Evolutionary conservation across 2,329 filamentous ascomycete species (phyloP).

Genomic region (Talaromyces marneffei): DNA sequence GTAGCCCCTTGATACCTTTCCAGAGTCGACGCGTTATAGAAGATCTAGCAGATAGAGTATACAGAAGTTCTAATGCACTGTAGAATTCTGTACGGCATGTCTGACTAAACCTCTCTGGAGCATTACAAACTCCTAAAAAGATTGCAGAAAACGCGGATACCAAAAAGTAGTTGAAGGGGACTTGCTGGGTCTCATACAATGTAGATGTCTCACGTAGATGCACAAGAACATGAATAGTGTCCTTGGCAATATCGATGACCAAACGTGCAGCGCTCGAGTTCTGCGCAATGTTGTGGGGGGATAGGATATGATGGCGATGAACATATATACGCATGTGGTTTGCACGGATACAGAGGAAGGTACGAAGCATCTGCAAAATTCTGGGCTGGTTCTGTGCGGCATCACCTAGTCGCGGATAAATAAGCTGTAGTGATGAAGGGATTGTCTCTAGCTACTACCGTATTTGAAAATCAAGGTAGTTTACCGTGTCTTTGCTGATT

Average conservation of each 20-base stretch:
- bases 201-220: not conserved
- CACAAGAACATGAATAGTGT: not conserved
- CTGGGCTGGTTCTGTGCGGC: not conserved
- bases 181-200: not conserved
- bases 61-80: not conserved
- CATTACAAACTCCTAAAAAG: not conserved
- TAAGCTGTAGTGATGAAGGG: not conserved
- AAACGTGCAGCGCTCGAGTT: not conserved
- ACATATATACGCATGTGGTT: slow-evolving; percentile 9
- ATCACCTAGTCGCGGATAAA: not conserved
- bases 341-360: slow-evolving; percentile 3
- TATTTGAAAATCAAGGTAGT: slow-evolving; percentile 2
- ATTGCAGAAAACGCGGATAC: not conserved
- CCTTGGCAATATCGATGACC: not conserved
- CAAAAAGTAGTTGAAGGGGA: slow-evolving; percentile 4
- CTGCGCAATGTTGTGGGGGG: not conserved
- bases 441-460: not conserved
- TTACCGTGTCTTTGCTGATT: not conserved
- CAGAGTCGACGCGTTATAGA: slow-evolving; percentile 1
- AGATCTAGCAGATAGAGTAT: not conserved
- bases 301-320: slow-evolving; percentile 5
- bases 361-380: not conserved
- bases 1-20: not conserved
- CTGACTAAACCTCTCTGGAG: not conserved
- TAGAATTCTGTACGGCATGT: not conserved